phyloP scores from a whole-genome alignment of 345 rosid species.

The Eucalyptus erythrocorys region DNA sequence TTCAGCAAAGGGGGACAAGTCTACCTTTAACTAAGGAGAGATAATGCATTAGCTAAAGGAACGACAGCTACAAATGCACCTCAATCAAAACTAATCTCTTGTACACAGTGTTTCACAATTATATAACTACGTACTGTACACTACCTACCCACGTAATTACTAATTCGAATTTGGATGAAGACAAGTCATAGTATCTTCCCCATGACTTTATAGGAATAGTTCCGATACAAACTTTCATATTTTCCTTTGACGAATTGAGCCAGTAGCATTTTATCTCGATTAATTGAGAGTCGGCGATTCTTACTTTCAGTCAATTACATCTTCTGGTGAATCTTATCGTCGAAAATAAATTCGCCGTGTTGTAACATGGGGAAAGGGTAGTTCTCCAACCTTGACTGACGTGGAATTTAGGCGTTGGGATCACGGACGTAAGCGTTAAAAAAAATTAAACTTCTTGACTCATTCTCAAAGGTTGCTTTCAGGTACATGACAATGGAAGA shows the following conservation, averaged over 20 bases:
- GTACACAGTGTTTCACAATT: neutral
- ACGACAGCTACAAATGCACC: neutral
- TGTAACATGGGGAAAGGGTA: fast-evolving
- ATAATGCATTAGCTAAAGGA: neutral
- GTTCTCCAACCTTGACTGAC: neutral
- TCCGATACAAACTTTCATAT: neutral
- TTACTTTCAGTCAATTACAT: neutral
- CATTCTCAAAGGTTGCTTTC: neutral
- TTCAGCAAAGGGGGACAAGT: neutral
- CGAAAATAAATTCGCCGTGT: neutral
- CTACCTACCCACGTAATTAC: neutral
- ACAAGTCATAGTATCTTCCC: neutral
- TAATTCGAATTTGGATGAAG: neutral
- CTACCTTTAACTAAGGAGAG: neutral
- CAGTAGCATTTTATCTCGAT: neutral
- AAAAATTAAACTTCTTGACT: neutral
- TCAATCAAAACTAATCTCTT: neutral
- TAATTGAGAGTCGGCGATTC: neutral
- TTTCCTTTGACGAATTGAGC: neutral
- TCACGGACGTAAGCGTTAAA: neutral
- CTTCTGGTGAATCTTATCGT: neutral
- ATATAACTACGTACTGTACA: neutral
- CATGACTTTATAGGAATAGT: neutral
- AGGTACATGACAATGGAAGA: neutral
- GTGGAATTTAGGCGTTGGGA: neutral